Evolutionary conservation across 2,329 filamentous ascomycete species (phyloP).

Genomic region (Colletotrichum aenigma): DNA sequence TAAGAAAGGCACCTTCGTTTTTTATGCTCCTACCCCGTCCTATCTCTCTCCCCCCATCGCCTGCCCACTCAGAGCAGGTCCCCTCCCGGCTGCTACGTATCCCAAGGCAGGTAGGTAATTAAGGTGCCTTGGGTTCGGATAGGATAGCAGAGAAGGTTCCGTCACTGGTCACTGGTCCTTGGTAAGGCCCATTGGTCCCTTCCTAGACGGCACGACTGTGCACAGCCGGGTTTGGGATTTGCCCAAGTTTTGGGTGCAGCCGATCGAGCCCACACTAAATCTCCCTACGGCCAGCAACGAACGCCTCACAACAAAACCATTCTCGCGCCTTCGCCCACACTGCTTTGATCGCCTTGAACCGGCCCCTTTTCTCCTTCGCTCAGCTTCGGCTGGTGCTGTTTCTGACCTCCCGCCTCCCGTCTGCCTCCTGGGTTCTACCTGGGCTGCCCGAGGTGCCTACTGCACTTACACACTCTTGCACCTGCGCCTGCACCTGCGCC

Average conservation of each 20-base stretch:
- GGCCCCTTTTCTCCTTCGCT: conserved; percentile 6
- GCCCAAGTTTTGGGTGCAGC: conserved; percentile 17
- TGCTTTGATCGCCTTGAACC: conserved; percentile 17
- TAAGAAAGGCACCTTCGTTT: not conserved
- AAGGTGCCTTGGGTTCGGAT: not conserved
- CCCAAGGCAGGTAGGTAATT: not conserved
- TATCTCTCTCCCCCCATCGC: not conserved
- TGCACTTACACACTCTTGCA: not conserved
- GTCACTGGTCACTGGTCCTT: not conserved
- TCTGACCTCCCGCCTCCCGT: not conserved
- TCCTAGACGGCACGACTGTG: not conserved
- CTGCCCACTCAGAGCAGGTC: not conserved
- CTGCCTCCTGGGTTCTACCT: not conserved
- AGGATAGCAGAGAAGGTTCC: not conserved
- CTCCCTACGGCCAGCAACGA: conserved; percentile 20
- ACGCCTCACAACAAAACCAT: conserved; percentile 16
- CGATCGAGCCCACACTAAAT: conserved; percentile 22
- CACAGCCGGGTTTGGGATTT: conserved; percentile 8
- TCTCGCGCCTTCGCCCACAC: conserved; percentile 6
- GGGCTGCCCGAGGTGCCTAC: not conserved
- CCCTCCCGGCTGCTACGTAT: not conserved
- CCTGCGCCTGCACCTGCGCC: not conserved
- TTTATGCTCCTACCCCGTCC: not conserved
- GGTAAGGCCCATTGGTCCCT: not conserved
- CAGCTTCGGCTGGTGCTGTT: not conserved